Percentiles rank a stretch among this genome's conserved stretches.
These are phyloP conservation scores for Chaetomium fimeti DNA, from an alignment of 495 filamentous ascomycete genomes.

Conservation along the genomic window DNA sequence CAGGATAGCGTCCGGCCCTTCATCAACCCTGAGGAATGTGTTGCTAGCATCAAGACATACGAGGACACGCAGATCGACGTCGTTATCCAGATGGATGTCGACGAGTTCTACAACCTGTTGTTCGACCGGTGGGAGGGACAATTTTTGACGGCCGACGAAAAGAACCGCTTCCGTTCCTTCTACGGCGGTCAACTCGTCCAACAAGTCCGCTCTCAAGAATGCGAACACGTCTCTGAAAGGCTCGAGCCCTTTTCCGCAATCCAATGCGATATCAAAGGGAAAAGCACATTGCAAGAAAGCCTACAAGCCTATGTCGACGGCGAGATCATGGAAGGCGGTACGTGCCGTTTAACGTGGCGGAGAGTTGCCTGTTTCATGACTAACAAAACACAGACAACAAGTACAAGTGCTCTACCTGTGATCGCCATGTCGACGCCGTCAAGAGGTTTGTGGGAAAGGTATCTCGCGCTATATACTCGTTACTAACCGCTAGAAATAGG, in stretches of 20 bases:
- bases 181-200: conserved; percentile 91
- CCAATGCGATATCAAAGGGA: conserved; percentile 96
- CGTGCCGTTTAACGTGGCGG: conserved; percentile 26
- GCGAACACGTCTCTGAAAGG: conserved; percentile 85
- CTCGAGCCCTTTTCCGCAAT: conserved; percentile 92
- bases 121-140: conserved; percentile 91
- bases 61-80: conserved; percentile 85
- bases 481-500: conserved; percentile 40
- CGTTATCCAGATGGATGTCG: conserved; percentile 92
- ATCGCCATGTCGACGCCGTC: conserved; percentile 87
- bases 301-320: conserved; percentile 91
- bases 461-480: not conserved
- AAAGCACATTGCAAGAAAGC: conserved; percentile 77
- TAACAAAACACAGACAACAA: conserved; percentile 69
- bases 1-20: conserved; percentile 73
- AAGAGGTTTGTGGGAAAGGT: conserved; percentile 59
- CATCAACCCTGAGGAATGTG: conserved; percentile 70
- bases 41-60: conserved; percentile 74
- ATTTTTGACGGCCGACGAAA: conserved; percentile 63
- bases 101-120: conserved; percentile 92
- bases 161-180: conserved; percentile 75
- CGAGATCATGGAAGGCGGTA: conserved; percentile 92
- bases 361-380: conserved; percentile 16
- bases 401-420: conserved; percentile 92
- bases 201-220: conserved; percentile 94